Percentiles rank a stretch among this genome's conserved stretches.
phyloP scores from a whole-genome alignment of 2,329 filamentous ascomycete genomes.

The Penicillium sp. region DNA sequence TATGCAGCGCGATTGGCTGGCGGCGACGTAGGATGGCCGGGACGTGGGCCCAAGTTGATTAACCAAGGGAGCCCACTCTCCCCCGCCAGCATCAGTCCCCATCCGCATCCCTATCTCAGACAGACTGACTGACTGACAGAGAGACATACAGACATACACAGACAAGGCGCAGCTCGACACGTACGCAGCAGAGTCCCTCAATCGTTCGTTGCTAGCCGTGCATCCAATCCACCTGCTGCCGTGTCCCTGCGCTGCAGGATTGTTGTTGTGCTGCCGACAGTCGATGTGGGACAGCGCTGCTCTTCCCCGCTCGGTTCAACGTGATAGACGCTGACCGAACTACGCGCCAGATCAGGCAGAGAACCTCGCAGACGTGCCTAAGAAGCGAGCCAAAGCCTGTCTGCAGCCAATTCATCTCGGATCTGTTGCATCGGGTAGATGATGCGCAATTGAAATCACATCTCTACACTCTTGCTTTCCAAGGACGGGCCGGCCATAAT shows the following conservation, averaged over 20 bases:
- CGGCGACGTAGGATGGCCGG: background rate
- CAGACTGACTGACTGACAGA: background rate
- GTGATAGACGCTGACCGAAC: background rate
- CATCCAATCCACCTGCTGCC: background rate
- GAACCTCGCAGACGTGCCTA: background rate
- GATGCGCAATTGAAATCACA: background rate
- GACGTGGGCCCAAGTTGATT: background rate
- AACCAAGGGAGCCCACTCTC: background rate
- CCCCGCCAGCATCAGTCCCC: background rate
- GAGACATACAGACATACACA: background rate
- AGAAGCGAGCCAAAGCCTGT: background rate
- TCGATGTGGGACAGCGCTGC: constrained; percentile 8
- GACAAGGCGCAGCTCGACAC: background rate
- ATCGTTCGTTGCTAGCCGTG: background rate
- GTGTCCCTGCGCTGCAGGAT: background rate
- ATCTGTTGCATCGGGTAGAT: background rate
- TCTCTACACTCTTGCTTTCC: background rate
- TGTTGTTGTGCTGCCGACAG: background rate
- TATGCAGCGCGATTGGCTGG: background rate
- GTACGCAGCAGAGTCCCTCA: background rate
- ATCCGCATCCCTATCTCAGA: background rate
- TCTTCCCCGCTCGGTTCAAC: constrained; percentile 6
- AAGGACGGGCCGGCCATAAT: background rate
- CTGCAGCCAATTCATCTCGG: background rate
- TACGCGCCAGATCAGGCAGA: background rate